Percentiles rank a stretch among this genome's conserved stretches.
Conservation (phyloP, 2,329 filamentous ascomycete species). For the Pseudonectria foliicola region DNA sequence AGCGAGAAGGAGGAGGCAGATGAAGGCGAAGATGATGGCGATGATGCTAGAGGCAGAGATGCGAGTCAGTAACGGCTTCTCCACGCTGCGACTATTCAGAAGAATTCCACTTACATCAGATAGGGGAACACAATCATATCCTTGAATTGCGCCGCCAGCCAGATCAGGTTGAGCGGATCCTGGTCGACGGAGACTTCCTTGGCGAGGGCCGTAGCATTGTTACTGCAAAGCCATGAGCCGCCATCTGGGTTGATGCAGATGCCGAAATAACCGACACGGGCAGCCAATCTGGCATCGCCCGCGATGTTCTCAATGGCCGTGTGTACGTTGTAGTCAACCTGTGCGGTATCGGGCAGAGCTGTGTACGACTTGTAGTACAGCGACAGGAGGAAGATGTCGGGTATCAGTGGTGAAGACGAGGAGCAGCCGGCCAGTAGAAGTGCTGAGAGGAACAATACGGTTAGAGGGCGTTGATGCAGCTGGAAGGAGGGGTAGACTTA, state of each 20-base stretch:
- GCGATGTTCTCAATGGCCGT: slow-evolving; percentile 86
- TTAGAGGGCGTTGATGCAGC: slow-evolving; percentile 5
- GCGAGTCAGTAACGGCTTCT: neutral
- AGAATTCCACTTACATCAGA: slow-evolving; percentile 61
- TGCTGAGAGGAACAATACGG: slow-evolving; percentile 43
- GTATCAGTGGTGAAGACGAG: slow-evolving; percentile 90
- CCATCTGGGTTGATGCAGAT: slow-evolving; percentile 92
- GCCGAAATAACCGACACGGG: slow-evolving; percentile 94
- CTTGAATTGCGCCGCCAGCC: slow-evolving; percentile 95
- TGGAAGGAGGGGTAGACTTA: slow-evolving; percentile 40
- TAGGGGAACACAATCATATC: slow-evolving; percentile 98
- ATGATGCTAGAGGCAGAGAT: slow-evolving; percentile 61
- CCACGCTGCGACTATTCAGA: neutral
- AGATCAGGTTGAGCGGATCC: slow-evolving; percentile 94
- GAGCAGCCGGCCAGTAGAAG: slow-evolving; percentile 92
- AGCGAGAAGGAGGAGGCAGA: slow-evolving; percentile 88
- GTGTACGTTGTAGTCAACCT: slow-evolving; percentile 84
- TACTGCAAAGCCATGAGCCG: slow-evolving; percentile 88
- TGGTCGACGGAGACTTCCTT: slow-evolving; percentile 85
- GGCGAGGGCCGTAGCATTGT: slow-evolving; percentile 90
- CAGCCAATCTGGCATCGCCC: slow-evolving; percentile 73
- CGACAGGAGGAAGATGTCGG: slow-evolving; percentile 95
- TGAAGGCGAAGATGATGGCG: slow-evolving; percentile 92
- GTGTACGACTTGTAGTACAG: slow-evolving; percentile 90
- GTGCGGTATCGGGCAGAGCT: slow-evolving; percentile 72